phyloP scores from a whole-genome alignment of 441 rosid species.

The Arabidopsis lyrata region DNA sequence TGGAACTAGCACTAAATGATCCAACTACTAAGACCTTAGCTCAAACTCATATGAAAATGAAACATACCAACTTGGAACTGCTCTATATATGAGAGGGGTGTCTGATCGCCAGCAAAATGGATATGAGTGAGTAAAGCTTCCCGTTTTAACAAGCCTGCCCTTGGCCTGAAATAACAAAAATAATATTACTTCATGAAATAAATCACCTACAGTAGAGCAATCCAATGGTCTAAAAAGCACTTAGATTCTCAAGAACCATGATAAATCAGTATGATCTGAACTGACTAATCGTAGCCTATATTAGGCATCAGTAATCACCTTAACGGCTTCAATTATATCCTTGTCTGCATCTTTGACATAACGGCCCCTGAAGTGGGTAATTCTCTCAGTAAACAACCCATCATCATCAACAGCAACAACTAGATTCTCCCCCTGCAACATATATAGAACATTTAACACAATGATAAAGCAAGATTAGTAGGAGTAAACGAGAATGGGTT shows the following conservation, averaged over 20 bases:
- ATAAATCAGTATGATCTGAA: background rate
- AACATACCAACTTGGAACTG: constrained; percentile 96
- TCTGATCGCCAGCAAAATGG: constrained; percentile 98
- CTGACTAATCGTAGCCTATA: background rate
- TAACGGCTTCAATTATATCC: constrained; percentile 84
- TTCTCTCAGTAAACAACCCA: constrained; percentile 85
- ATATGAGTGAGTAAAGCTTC: constrained; percentile 85
- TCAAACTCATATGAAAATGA: constrained; percentile 28
- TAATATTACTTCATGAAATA: background rate
- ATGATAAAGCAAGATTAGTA: constrained; percentile 23
- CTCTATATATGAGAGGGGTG: constrained; percentile 96
- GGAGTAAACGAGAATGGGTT: constrained; percentile 14
- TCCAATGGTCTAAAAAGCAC: constrained; percentile 15
- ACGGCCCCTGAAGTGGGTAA: constrained; percentile 75
- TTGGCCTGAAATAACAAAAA: constrained; percentile 64
- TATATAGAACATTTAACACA: constrained; percentile 13
- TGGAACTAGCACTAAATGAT: constrained; percentile 26
- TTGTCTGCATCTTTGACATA: constrained; percentile 98
- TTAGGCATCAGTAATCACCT: constrained; percentile 56
- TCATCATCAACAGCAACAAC: constrained; percentile 97
- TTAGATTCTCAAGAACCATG: constrained; percentile 17
- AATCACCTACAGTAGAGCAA: constrained; percentile 12
- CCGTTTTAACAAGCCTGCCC: constrained; percentile 91
- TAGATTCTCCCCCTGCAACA: constrained; percentile 76
- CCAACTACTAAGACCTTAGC: constrained; percentile 22